Evolutionary conservation across 164 flowering plant genomes (phyloP).

Genomic region (Nelumbo lutea): DNA sequence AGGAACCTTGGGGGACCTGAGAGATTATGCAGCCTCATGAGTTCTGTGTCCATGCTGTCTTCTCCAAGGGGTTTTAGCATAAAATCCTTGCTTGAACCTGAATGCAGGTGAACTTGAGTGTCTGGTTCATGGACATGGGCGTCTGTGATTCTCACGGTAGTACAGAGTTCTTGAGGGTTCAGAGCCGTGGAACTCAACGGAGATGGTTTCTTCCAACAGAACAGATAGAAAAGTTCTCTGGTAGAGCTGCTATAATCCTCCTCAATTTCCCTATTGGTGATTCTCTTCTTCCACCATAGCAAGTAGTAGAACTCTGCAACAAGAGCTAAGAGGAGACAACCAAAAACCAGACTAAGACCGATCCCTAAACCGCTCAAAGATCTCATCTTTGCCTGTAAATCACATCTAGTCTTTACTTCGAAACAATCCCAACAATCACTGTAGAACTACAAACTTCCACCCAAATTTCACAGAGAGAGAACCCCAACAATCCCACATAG

Average conservation of each 20-base stretch:
- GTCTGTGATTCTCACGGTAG: slow-evolving; percentile 27
- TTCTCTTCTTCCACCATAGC: slow-evolving; percentile 83
- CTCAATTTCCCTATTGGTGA: slow-evolving; percentile 35
- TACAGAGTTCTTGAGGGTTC: slow-evolving; percentile 32
- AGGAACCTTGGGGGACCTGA: slow-evolving; percentile 17
- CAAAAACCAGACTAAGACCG: slow-evolving; percentile 74
- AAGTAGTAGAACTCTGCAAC: slow-evolving; percentile 76
- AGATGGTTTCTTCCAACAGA: slow-evolving; percentile 58
- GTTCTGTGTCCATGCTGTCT: slow-evolving; percentile 54
- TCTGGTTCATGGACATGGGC: slow-evolving; percentile 21
- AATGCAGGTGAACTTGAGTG: slow-evolving; percentile 12
- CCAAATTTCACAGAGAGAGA: too few relatives aligned
- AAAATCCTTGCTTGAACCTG: slow-evolving; percentile 28
- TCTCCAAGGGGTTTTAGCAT: slow-evolving; percentile 47
- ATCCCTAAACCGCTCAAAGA: slow-evolving; percentile 64
- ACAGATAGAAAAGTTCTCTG: slow-evolving; percentile 50
- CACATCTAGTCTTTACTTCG: slow-evolving; percentile 8
- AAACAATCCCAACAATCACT: too few relatives aligned
- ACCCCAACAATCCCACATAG: too few relatives aligned
- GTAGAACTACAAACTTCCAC: too few relatives aligned
- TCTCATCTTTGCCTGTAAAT: slow-evolving; percentile 36
- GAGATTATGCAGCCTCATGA: slow-evolving; percentile 65
- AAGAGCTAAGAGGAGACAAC: slow-evolving; percentile 64
- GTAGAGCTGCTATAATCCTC: slow-evolving; percentile 47
- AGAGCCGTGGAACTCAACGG: slow-evolving; percentile 40